Evolutionary conservation across 2,329 filamentous ascomycete genomes (phyloP).

Genomic region (Claviceps humidiphila): DNA sequence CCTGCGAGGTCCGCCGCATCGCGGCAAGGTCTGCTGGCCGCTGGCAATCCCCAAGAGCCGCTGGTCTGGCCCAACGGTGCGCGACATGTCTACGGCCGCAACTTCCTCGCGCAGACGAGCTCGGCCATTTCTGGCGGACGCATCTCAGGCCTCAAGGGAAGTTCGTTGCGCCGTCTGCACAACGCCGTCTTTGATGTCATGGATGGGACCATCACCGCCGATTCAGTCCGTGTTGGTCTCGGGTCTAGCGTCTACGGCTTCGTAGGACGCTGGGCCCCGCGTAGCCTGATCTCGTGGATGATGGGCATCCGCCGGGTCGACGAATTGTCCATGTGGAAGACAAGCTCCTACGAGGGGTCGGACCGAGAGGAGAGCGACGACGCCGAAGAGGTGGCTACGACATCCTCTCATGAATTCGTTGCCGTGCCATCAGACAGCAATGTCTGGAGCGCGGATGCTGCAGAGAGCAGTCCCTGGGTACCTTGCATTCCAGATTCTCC

Average conservation of each 20-base stretch:
- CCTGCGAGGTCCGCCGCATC: conserved; percentile 25
- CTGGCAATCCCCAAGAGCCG: conserved; percentile 31
- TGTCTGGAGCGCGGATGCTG: conserved; percentile 28
- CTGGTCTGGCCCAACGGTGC: conserved; percentile 51
- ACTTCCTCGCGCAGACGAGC: conserved; percentile 42
- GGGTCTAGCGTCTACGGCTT: conserved; percentile 77
- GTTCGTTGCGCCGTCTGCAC: conserved; percentile 65
- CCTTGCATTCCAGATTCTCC: conserved; percentile 13
- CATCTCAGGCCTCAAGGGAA: conserved; percentile 50
- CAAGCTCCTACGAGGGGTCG: conserved; percentile 25
- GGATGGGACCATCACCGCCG: conserved; percentile 45
- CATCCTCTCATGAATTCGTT: conserved; percentile 33
- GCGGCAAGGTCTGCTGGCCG: conserved; percentile 25
- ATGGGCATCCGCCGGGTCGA: conserved; percentile 61
- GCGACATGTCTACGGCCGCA: conserved; percentile 46
- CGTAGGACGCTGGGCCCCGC: conserved; percentile 69
- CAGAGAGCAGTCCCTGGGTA: conserved; percentile 33
- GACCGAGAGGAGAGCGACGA: conserved; percentile 24
- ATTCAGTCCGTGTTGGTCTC: conserved; percentile 66
- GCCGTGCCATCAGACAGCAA: conserved; percentile 31
- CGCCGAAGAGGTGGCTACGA: conserved; percentile 17
- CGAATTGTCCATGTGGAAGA: conserved; percentile 41
- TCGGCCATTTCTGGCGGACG: conserved; percentile 44
- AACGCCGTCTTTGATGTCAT: conserved; percentile 85
- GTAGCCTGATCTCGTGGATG: conserved; percentile 79